Conservation (phyloP, 2,329 filamentous ascomycete genomes). For the Sporothrix luriei region DNA sequence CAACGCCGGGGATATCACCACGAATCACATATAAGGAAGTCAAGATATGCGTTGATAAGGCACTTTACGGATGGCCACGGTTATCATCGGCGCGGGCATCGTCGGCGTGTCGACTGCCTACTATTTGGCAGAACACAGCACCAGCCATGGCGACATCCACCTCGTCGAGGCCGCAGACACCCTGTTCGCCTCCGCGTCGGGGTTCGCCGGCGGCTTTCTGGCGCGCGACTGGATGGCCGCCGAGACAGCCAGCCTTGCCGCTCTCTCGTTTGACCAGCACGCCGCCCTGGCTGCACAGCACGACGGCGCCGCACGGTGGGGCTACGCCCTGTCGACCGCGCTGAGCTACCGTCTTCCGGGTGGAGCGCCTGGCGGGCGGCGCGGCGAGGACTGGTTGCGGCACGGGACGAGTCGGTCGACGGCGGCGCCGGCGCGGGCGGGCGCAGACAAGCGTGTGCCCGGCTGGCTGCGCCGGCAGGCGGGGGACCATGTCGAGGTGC, state of each 20-base stretch:
- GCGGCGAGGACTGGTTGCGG: slow-evolving; percentile 66
- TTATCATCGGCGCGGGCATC: slow-evolving; percentile 71
- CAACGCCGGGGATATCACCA: neutral
- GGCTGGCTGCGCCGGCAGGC: slow-evolving; percentile 60
- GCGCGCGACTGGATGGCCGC: slow-evolving; percentile 72
- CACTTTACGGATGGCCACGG: slow-evolving; percentile 50
- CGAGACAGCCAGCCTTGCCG: slow-evolving; percentile 58
- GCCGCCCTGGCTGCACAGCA: slow-evolving; percentile 62
- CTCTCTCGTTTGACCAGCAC: slow-evolving; percentile 71
- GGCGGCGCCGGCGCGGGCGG: slow-evolving; percentile 36
- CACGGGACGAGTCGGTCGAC: slow-evolving; percentile 45
- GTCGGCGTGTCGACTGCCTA: slow-evolving; percentile 72
- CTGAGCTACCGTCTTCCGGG: slow-evolving; percentile 51
- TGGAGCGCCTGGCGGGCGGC: neutral
- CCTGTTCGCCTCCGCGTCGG: slow-evolving; percentile 73
- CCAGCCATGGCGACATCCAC: slow-evolving; percentile 44
- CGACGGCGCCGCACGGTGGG: slow-evolving; percentile 58
- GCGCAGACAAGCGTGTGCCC: slow-evolving; percentile 43
- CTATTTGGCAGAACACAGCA: slow-evolving; percentile 62
- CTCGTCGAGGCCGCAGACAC: slow-evolving; percentile 53
- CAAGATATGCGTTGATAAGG: too few relatives aligned
- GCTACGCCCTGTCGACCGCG: slow-evolving; percentile 58
- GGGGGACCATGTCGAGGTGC: slow-evolving; percentile 61
- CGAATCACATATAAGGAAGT: too few relatives aligned
- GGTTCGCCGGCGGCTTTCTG: slow-evolving; percentile 73